Percentiles rank a stretch among this genome's conserved stretches.
Conservation (phyloP, 176 grass and related monocot species). For the Paspalum vaginatum region DNA sequence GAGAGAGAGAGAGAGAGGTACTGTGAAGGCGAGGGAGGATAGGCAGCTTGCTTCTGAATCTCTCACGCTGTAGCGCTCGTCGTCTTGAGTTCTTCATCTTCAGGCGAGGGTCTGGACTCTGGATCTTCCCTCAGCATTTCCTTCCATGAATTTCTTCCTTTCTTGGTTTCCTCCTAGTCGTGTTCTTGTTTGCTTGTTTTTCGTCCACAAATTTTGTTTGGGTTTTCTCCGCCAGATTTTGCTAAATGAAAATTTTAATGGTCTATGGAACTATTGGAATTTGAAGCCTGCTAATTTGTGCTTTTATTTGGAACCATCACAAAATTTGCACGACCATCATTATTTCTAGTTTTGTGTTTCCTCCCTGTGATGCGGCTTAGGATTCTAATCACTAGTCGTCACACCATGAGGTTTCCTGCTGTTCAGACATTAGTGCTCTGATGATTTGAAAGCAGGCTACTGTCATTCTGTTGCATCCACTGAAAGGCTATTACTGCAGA, state of each 20-base stretch:
- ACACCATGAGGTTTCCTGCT: neutral
- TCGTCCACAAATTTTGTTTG: neutral
- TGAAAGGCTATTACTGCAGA: neutral
- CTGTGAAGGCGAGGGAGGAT: neutral
- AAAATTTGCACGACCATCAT: neutral
- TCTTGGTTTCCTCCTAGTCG: neutral
- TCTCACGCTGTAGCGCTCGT: neutral
- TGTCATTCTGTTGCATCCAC: neutral
- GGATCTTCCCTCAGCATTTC: slow-evolving; percentile 1
- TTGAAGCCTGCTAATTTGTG: neutral
- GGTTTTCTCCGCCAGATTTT: neutral
- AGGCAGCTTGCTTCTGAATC: slow-evolving; percentile 24
- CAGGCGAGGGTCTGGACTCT: neutral
- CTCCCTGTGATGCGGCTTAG: neutral
- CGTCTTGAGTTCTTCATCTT: neutral
- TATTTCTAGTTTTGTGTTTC: neutral
- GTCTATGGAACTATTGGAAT: neutral
- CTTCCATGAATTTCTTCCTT: neutral
- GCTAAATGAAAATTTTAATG: neutral
- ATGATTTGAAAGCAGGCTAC: neutral
- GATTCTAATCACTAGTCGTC: neutral
- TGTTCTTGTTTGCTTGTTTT: neutral
- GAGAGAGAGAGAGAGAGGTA: neutral
- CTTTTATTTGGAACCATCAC: slow-evolving; percentile 9
- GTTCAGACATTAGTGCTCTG: neutral